Evolutionary conservation across 768 basidiomycete genomes (phyloP).

Genomic region (Myochromella boudieri): DNA sequence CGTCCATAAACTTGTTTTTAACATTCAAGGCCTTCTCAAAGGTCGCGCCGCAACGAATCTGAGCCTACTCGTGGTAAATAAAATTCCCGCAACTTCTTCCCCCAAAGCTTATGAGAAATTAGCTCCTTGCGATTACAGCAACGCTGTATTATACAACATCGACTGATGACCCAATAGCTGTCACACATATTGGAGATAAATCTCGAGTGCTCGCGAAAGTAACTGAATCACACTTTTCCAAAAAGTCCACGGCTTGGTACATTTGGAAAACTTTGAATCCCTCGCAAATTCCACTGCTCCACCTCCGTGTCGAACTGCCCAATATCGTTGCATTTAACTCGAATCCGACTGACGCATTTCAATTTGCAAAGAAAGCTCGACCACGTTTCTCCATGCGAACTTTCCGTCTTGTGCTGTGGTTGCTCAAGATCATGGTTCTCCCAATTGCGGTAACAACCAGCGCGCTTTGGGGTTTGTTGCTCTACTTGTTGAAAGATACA

Average conservation of each 20-base stretch:
- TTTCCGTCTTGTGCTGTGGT: constrained; percentile 63
- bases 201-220: constrained; percentile 30
- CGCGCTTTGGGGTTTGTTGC: constrained; percentile 70
- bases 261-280: constrained; percentile 84
- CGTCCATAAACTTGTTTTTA: constrained; percentile 41
- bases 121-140: constrained; percentile 79
- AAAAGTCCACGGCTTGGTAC: constrained; percentile 53
- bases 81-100: constrained; percentile 1
- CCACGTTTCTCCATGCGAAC: constrained; percentile 48
- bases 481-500: constrained; percentile 88
- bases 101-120: constrained; percentile 2
- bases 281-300: constrained; percentile 58
- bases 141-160: constrained; percentile 73
- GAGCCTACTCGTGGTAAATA: constrained; percentile 72
- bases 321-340: constrained; percentile 66
- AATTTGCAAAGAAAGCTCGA: constrained; percentile 27
- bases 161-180: constrained; percentile 24
- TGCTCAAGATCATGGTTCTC: constrained; percentile 78
- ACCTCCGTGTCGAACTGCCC: constrained; percentile 80
- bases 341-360: constrained; percentile 18
- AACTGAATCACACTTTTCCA: constrained; percentile 13
- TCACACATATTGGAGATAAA: constrained; percentile 31
- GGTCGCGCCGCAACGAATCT: constrained; percentile 76
- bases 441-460: constrained; percentile 81
- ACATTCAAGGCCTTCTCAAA: constrained; percentile 49